Evolutionary conservation across 2,329 filamentous ascomycete genomes (phyloP), one percentile per base, ranked within the genome.

Genomic region (Nigrograna mackinnonii): DNA sequence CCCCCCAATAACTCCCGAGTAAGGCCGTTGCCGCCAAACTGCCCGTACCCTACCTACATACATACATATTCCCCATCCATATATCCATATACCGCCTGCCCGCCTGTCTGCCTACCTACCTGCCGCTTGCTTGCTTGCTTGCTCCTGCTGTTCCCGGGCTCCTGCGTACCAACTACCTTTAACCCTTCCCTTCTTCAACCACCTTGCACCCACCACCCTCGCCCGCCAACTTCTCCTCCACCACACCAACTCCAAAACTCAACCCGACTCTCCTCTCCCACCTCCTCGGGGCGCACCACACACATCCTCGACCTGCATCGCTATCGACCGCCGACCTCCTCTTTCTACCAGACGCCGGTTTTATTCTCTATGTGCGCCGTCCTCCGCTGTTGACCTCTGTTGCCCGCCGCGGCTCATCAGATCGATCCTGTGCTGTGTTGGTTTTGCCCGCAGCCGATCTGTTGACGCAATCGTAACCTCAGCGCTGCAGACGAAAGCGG

Each of bases 401-500:
- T n/a, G 16, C 31, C 31, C 19, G 44, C 39, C 32, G 37, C 42
- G 32, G 40, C 40, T 36, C 34, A 12, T 18, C 41, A 34, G 39
- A 38, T 40, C 35, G 17, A 9, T 6, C 24, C 24, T 39, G 44
- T 39, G 38, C n/a, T n/a, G n/a, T n/a, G n/a, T n/a, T n/a, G n/a
- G n/a, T n/a, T n/a, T n/a, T n/a, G n/a, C n/a, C 43, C 6, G 35
- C 40, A 16, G 40, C 43, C 40, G 44, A 44, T 43, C 44, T 40
- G 44, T 47, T 47, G 40, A 47, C 43, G 42, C 58, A 58, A 55
- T 45, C 52, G 37, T 47, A 41, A 37, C 44, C 44, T 46, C 45
- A 43, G 40, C 34, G 38, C 43, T 49, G 21, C 49, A 44, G 41
- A 45, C 49, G 41, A 47, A 52, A 50, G 33, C 54, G 47, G 50